Base-by-base conservation (phyloP, 441 rosid genomes). In the Capsella rubella region DNA sequence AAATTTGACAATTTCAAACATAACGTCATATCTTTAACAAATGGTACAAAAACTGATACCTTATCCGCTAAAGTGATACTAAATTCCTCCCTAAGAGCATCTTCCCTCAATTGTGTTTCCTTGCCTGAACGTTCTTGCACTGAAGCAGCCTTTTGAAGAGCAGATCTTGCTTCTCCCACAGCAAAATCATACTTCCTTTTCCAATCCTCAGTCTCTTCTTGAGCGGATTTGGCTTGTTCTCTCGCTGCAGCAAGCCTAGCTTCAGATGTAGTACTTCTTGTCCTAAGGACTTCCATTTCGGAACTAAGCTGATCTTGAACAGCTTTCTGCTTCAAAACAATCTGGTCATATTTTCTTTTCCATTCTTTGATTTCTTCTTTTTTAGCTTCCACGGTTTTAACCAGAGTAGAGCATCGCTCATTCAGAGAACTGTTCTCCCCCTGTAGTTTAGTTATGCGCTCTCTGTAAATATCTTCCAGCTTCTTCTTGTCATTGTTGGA, bases 131-230 rank as follows among this genome's bases (percentile, higher is more conserved):
- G 90, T 57, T 93, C 96, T 80, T 93, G 98, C 57, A 86, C 87
- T 47, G 83, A 74, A 31, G 99, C 91, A 68, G 97, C 99, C 84
- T 96, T 96, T 90, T 90, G 97, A 34, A 93, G 79, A 73, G 99
- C 97, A 82, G 86, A 78, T 80, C 89, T 93, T 46, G 97, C 95
- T 73, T 96, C 98, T 82, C 95, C 85, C 50, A 90, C 91, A 57
- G 97, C 96, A 58, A 79, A 83, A 75, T 90, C 98, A 71, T 87
- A 96, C 84, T 93, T 96, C 73, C 98, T 86, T 79, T 90, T 88
- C 99, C 98, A 96, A 69, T 96, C 98, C 60, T 82, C 85, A 3
- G 98, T 93, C 81, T 91, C 98, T 81, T 90, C 98, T 82, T 91
- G 91, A 73, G 97, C 93, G 57, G 97, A 85, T 71, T 82, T 82